Evolutionary conservation across 2,329 filamentous ascomycete genomes (phyloP).

Genomic region (Hypoxylon sp.): DNA sequence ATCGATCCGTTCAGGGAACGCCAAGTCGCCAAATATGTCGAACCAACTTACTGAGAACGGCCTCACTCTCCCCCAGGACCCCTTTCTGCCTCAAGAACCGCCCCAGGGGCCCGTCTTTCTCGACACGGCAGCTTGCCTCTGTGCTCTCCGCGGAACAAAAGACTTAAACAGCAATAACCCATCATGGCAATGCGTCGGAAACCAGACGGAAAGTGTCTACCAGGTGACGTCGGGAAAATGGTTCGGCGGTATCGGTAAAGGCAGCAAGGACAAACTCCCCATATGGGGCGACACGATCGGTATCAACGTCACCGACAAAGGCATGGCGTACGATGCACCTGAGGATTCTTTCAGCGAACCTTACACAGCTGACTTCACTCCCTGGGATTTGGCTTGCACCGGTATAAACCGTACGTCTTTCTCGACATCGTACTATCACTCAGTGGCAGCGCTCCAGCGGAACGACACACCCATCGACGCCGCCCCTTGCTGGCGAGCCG

Average conservation of each 20-base stretch:
- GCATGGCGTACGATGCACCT: conserved; percentile 43
- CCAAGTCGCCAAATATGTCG: conserved; percentile 19
- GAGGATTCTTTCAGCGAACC: conserved; percentile 40
- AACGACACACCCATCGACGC: conserved; percentile 48
- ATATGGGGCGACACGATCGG: conserved; percentile 50
- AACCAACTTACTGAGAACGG: conserved; percentile 5
- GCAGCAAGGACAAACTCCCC: conserved; percentile 35
- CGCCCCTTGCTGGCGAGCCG: conserved; percentile 51
- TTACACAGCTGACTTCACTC: conserved; percentile 40
- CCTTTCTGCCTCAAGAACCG: conserved; percentile 47
- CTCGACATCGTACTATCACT: conserved; percentile 52
- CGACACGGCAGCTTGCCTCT: conserved; percentile 51
- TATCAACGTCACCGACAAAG: conserved; percentile 44
- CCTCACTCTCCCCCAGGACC: conserved; percentile 47
- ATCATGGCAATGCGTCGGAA: conserved; percentile 56
- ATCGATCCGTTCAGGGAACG: conserved; percentile 2
- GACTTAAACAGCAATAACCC: conserved; percentile 30
- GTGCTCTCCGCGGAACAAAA: conserved; percentile 44
- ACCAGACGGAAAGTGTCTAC: conserved; percentile 52
- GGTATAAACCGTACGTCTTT: conserved; percentile 52
- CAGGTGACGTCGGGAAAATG: conserved; percentile 51
- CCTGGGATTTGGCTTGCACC: conserved; percentile 53
- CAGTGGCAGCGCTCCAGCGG: conserved; percentile 36
- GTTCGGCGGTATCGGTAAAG: conserved; percentile 48
- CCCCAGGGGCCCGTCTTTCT: conserved; percentile 50